Conservation (phyloP, 495 filamentous ascomycete genomes). For the Talaromyces ruber region DNA sequence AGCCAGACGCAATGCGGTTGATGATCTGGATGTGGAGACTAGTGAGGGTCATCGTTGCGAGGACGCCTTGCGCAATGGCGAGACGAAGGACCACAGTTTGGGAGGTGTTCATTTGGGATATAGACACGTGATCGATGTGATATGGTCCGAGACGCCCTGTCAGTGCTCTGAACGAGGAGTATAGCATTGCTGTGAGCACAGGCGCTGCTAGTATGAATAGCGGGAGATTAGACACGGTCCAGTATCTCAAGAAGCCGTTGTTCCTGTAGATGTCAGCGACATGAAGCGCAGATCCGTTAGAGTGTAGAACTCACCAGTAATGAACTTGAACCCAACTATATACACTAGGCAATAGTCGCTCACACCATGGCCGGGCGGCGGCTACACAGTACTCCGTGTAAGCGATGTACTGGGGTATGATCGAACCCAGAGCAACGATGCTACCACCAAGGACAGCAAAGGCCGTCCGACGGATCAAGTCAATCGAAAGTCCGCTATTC, state of each 20-base stretch:
- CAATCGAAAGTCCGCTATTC: slow-evolving; percentile 16
- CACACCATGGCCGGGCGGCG: slow-evolving; percentile 64
- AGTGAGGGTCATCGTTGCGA: slow-evolving; percentile 63
- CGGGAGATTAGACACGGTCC: slow-evolving; percentile 79
- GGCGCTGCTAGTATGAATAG: slow-evolving; percentile 79
- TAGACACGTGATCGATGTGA: slow-evolving; percentile 9
- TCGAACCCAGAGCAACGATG: slow-evolving; percentile 54
- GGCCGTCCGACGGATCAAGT: slow-evolving; percentile 34
- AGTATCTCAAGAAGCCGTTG: slow-evolving; percentile 81
- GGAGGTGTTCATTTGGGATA: slow-evolving; percentile 13
- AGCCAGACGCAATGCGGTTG: slow-evolving; percentile 79
- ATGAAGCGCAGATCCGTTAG: not conserved
- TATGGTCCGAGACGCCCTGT: slow-evolving; percentile 11
- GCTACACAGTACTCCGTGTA: slow-evolving; percentile 61
- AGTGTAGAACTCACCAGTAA: slow-evolving; percentile 63
- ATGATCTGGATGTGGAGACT: slow-evolving; percentile 92
- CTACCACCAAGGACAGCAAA: slow-evolving; percentile 56
- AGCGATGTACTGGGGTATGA: slow-evolving; percentile 66
- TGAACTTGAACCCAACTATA: slow-evolving; percentile 81
- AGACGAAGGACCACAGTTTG: slow-evolving; percentile 43
- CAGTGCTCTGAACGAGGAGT: slow-evolving; percentile 49
- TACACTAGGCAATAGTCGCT: slow-evolving; percentile 62
- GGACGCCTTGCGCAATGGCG: slow-evolving; percentile 61
- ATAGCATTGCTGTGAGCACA: slow-evolving; percentile 59
- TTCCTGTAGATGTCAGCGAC: slow-evolving; percentile 47